A percentile compares a stretch with the other conserved stretches of the same genome.
phyloP scores from a whole-genome alignment of 805 yeast genomes.

The Candida sanyiensis region DNA sequence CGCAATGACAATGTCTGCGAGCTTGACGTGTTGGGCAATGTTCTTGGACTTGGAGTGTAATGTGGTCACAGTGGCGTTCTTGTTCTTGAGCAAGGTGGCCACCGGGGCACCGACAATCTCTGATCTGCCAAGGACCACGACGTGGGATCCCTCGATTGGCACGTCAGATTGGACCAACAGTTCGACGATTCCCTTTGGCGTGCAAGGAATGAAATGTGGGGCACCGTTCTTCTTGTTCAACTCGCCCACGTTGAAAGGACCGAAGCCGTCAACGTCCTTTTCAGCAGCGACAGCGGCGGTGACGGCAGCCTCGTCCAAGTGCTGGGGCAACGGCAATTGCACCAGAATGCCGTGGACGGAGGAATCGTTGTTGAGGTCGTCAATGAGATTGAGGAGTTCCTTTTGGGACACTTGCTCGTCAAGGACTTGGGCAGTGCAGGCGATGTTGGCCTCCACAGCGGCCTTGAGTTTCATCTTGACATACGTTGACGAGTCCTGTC shows the following conservation, averaged over 20 bases:
- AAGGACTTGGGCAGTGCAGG: constrained; percentile 53
- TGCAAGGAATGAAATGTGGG: constrained; percentile 73
- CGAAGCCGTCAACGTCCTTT: constrained; percentile 84
- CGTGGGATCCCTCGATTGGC: constrained; percentile 55
- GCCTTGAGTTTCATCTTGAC: constrained; percentile 78
- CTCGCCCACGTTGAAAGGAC: constrained; percentile 73
- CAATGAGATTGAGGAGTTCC: constrained; percentile 48
- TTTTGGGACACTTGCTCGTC: constrained; percentile 52
- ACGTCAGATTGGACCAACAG: constrained; percentile 54
- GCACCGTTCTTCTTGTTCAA: constrained; percentile 66
- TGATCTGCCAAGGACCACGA: constrained; percentile 82
- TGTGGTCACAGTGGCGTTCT: constrained; percentile 70
- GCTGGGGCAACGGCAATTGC: constrained; percentile 72
- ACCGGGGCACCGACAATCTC: constrained; percentile 84
- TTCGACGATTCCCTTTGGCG: constrained; percentile 76
- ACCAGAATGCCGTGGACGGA: constrained; percentile 67
- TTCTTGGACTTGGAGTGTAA: constrained; percentile 64
- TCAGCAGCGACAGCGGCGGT: constrained; percentile 60
- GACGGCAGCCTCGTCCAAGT: constrained; percentile 58
- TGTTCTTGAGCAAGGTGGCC: constrained; percentile 61
- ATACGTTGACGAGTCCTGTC: constrained; percentile 78
- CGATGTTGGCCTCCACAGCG: constrained; percentile 62
- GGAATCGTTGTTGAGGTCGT: constrained; percentile 50
- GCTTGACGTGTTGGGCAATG: constrained; percentile 43
- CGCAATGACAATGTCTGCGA: constrained; percentile 72